Evolutionary conservation across 73 alveolate species (phyloP), one percentile per base, ranked within the genome.

Genomic region (Paramecium bursaria): DNA sequence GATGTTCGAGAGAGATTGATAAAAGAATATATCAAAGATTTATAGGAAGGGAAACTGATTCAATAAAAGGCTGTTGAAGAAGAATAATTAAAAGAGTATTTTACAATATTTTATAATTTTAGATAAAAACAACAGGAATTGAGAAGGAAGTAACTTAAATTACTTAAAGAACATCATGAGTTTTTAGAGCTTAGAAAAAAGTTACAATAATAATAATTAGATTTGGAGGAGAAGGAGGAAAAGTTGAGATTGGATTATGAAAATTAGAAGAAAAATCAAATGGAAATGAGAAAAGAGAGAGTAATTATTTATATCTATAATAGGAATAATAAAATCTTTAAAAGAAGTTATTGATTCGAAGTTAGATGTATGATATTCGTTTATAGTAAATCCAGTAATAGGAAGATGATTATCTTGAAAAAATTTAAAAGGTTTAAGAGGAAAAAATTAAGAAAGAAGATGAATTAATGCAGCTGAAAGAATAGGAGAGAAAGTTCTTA

Each of bases 231-330:
- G 2, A 35, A 35, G 21, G 61, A 67, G 44, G 49, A 10, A 3
- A 35, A 67, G 11, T 35, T 39, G 21, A 67, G 82, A 67, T 25
- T 21, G 4, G 0, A 4, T 9, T 67, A 35, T 67, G 48, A 67
- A 39, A 35, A 31, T 25, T 14, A 67, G 4, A 67, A 67, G 25
- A 35, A 35, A 15, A 67, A 47, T 21, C 47, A 39, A 3, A 0
- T 67, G 2, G 60, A 31, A 67, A 67, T 67, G 82, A 67, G 82
- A 67, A 67, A 39, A 67, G 82, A 67, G 21, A 39, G 82, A 67
- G 82, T 57, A 57, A 23, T 57, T 57, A n/a, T 4, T 57, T 57
- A 23, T 30, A 57, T 30, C 33, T 57, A 57, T n/a, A 27, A 13
- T 57, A 57, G 76, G 76, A 67, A 67, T 21, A 33, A 31, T 27